Conservation (phyloP, 805 yeast genomes). For the Metschnikowia shivogae region DNA sequence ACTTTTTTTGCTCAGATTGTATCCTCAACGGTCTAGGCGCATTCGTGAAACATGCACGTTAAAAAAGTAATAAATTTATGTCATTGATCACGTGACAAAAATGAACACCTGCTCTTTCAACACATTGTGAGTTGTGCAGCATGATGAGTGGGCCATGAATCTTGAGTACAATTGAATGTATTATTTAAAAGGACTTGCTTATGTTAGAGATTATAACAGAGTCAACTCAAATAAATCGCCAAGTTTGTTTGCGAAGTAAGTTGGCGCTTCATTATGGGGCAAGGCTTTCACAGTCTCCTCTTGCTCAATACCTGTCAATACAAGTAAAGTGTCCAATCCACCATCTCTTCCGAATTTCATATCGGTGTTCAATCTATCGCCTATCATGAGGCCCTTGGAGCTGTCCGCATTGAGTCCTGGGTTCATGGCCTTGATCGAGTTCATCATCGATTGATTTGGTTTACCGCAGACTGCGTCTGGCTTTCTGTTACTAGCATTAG, state of each 20-base stretch:
- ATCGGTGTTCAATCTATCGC: conserved; percentile 93
- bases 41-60: conserved; percentile 4
- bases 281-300: conserved; percentile 52
- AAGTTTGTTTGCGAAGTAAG: conserved; percentile 62
- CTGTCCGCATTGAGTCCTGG: conserved; percentile 46
- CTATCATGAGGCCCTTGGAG: conserved; percentile 78
- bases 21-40: conserved; percentile 7
- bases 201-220: neutral
- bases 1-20: conserved; percentile 2
- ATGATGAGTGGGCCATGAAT: neutral
- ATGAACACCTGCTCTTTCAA: neutral
- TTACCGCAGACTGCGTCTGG: conserved; percentile 88
- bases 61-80: conserved; percentile 5
- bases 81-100: conserved; percentile 2
- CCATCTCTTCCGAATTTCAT: conserved; percentile 88
- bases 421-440: conserved; percentile 70
- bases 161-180: neutral
- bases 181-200: neutral
- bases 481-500: conserved; percentile 69
- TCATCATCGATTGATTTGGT: conserved; percentile 87
- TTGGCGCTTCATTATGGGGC: conserved; percentile 48
- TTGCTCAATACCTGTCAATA: conserved; percentile 86
- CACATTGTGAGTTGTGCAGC: neutral
- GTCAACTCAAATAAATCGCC: conserved; percentile 69
- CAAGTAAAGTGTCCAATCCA: conserved; percentile 81